Base-by-base conservation (phyloP, 139 green algal genomes). In the Yamagishiella unicocca region DNA sequence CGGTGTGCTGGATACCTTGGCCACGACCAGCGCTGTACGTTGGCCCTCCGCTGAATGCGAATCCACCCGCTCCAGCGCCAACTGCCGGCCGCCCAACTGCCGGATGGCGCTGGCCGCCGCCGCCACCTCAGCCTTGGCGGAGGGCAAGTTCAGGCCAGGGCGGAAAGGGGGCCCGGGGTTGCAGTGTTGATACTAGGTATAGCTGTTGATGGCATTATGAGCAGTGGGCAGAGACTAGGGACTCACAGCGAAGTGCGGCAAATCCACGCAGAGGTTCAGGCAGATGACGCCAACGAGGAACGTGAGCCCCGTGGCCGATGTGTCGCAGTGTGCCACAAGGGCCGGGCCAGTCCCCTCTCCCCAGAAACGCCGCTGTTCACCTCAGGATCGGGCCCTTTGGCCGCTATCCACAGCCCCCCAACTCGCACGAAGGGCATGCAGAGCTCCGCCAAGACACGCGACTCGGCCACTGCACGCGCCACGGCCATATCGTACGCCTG, bases 401-500 rank as follows among this genome's bases (percentile, higher is more conserved):
- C 92, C 29, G 97, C 97, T 45, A 99, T 81, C 92, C 94, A 97
- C 33, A 93, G 54, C 1, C 97, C 97, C 6, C 94, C 95, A 3
- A 90, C 68, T 8, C 89, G 90, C 68, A 98, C 94, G 46, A 99
- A 94, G 4, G 97, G 97, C 76, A 98, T 88, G 92, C 97, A 99
- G 54, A 98, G 93, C 92, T 99, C 97, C 21, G 94, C 92, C 45
- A 99, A 91, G 46, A 97, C 90, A 0, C 93, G 79, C 76, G 96
- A 80, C 43, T 97, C 93, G n/a, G 96, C 97, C 12, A 99, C 97
- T 1, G 97, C 97, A 1, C 97, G 89, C 27, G 97, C 96, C 6
- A 98, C 92, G 2, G 92, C 96, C 10, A 98, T 19, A 81, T 97
- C 91, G 84, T 95, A 94, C 0, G 45, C 54, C 90, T 98, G 90